Evolutionary conservation across 1,284 basidiomycete species (phyloP).

Genomic region (Pyrrhoderma lamaoense): DNA sequence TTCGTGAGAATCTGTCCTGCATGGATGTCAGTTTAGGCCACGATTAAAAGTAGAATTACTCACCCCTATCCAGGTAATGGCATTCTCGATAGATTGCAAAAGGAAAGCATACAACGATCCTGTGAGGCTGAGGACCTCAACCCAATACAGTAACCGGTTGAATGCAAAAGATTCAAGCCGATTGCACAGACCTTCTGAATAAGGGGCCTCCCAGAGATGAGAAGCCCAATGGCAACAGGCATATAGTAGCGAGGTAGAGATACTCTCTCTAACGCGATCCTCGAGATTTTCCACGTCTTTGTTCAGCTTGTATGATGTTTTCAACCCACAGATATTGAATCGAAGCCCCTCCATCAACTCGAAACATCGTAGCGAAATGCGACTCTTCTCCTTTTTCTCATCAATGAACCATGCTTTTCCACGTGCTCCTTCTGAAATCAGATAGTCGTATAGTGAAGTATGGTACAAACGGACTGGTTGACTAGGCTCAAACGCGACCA

Average conservation of each 20-base stretch:
- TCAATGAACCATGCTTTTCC: neutral
- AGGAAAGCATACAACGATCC: neutral
- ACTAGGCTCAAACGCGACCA: neutral
- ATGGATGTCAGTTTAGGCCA: no score
- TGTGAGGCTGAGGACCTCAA: slow-evolving; percentile 3
- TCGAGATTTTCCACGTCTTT: neutral
- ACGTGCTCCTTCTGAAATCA: neutral
- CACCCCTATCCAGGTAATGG: neutral
- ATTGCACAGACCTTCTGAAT: no score
- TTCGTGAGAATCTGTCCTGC: no score
- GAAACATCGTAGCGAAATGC: neutral
- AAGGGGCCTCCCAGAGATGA: neutral
- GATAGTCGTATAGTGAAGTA: neutral
- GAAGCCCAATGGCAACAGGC: neutral
- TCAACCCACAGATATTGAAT: slow-evolving; percentile 30
- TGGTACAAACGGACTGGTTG: neutral
- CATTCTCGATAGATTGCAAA: neutral
- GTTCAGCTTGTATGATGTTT: slow-evolving; percentile 19
- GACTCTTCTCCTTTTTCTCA: neutral
- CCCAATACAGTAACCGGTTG: neutral
- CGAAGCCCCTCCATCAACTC: slow-evolving; percentile 18
- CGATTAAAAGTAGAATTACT: neutral
- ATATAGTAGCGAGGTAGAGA: neutral
- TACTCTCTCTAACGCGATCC: neutral
- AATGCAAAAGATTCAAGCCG: no score